Evolutionary conservation across 345 rosid genomes (phyloP).

Genomic region (Ceriops zippeliana): DNA sequence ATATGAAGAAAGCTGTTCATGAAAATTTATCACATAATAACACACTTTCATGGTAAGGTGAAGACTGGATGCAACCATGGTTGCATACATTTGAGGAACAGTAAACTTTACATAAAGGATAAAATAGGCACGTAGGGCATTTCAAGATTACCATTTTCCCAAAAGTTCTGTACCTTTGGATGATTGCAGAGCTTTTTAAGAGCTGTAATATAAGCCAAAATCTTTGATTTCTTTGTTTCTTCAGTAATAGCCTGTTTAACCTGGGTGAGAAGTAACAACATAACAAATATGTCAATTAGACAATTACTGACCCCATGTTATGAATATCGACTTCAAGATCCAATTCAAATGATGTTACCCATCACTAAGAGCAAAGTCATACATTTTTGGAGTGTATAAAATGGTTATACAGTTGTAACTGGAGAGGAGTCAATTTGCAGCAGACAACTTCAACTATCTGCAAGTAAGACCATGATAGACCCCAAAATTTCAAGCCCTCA

Average conservation of each 20-base stretch:
- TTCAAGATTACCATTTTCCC: background rate
- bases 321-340: conserved; percentile 1
- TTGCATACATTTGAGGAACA: background rate
- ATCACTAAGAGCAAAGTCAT: conserved; percentile 27
- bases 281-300: background rate
- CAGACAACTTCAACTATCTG: conserved; percentile 99
- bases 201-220: conserved; percentile 94
- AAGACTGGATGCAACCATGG: background rate
- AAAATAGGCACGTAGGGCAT: background rate
- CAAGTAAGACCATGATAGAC: conserved; percentile 15
- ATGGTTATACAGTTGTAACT: conserved; percentile 77
- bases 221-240: conserved; percentile 79
- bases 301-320: background rate
- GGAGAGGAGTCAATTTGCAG: conserved; percentile 94
- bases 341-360: background rate
- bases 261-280: conserved; percentile 37
- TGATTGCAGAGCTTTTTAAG: conserved; percentile 99
- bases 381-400: conserved; percentile 97
- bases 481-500: background rate
- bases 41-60: no score
- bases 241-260: conserved; percentile 77
- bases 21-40: background rate
- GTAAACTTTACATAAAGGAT: background rate
- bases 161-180: conserved; percentile 65
- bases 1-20: background rate